phyloP scores from a whole-genome alignment of 2,329 filamentous ascomycete species.

The Aureobasidium melanogenum region DNA sequence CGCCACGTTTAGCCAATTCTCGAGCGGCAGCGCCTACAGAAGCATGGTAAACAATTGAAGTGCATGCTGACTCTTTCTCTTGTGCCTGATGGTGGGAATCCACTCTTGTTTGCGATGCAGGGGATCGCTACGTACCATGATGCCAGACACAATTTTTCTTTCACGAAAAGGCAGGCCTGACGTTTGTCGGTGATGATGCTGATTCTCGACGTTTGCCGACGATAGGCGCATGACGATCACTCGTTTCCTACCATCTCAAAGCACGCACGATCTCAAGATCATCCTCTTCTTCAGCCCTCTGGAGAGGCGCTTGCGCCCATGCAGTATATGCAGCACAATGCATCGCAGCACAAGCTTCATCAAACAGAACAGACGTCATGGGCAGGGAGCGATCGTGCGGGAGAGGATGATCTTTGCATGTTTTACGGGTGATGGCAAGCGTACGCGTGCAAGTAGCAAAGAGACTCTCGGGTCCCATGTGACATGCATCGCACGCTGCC shows the following conservation, averaged over 20 bases:
- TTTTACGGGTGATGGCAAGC: not conserved
- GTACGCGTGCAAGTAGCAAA: constrained; percentile 6
- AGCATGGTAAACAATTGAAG: not conserved
- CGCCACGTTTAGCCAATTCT: not conserved
- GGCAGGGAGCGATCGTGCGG: not conserved
- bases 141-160: not conserved
- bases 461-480: constrained; percentile 9
- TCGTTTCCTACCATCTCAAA: not conserved
- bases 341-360: not conserved
- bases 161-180: no score
- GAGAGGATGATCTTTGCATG: not conserved
- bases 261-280: not conserved
- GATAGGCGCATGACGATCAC: not conserved
- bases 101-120: not conserved
- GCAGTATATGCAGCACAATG: not conserved
- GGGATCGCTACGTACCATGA: not conserved
- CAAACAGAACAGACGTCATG: not conserved
- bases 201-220: not conserved
- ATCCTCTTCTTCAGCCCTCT: constrained; percentile 4
- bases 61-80: not conserved
- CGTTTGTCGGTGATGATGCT: not conserved
- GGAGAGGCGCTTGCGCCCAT: not conserved
- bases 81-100: no score
- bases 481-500: constrained; percentile 7
- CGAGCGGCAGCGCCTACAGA: not conserved